These are phyloP conservation scores for Pseudoturritis turrita DNA, from an alignment of 345 rosid genomes.

Conservation along the genomic window DNA sequence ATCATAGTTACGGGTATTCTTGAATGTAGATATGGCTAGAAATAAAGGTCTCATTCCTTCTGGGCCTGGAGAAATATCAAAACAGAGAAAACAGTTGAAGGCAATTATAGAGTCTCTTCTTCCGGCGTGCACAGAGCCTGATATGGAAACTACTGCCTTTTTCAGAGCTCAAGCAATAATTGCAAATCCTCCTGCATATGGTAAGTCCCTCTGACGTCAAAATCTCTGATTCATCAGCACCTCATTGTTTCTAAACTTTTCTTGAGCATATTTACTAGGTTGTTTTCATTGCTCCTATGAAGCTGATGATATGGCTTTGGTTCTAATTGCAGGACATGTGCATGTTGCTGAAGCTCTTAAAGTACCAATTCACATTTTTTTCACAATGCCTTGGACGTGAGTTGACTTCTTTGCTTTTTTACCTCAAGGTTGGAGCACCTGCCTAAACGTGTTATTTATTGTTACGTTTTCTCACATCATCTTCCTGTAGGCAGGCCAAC, in stretches of 20 bases:
- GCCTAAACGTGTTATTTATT: not conserved
- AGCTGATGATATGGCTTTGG: slow-evolving; percentile 3
- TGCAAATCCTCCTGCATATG: slow-evolving; percentile 98
- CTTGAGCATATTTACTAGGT: not conserved
- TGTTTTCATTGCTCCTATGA: not conserved
- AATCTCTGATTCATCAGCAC: not conserved
- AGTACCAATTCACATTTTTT: slow-evolving; percentile 94
- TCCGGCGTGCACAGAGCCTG: slow-evolving; percentile 90
- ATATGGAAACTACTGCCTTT: slow-evolving; percentile 59
- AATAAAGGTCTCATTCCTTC: slow-evolving; percentile 96
- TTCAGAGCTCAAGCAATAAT: slow-evolving; percentile 97
- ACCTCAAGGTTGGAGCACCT: not conserved
- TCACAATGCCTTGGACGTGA: slow-evolving; percentile 99
- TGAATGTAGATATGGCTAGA: slow-evolving; percentile 81
- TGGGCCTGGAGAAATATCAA: slow-evolving; percentile 87
- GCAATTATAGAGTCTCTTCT: slow-evolving; percentile 94
- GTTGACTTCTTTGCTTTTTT: slow-evolving; percentile 31
- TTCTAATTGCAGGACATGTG: slow-evolving; percentile 65
- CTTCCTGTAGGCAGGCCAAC: slow-evolving; percentile 94
- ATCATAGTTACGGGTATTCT: not conserved
- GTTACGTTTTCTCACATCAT: slow-evolving; percentile 45
- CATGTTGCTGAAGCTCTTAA: slow-evolving; percentile 99
- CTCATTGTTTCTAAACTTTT: not conserved
- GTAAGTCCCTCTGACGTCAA: no score
- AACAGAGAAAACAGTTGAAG: slow-evolving; percentile 86